phyloP scores from a whole-genome alignment of 352 stramenopile species.

The Pelagophyceae sp. region DNA sequence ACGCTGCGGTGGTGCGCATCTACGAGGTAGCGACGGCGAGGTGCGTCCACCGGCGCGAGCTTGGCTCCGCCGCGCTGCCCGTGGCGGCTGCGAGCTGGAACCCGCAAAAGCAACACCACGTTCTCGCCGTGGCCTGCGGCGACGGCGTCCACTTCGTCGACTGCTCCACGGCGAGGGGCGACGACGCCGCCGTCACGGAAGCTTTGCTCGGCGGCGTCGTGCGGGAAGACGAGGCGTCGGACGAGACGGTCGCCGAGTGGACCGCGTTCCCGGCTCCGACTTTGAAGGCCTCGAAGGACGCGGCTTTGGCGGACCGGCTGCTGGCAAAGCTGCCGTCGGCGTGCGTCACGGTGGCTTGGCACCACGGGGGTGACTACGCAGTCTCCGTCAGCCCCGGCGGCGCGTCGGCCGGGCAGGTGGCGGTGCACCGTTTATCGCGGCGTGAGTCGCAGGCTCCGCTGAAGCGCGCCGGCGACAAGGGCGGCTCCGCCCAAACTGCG shows the following conservation, averaged over 20 bases:
- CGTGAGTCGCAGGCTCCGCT: slow-evolving; percentile 92
- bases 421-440: slow-evolving; percentile 97
- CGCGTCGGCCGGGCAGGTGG: slow-evolving; percentile 65
- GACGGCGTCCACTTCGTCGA: slow-evolving; percentile 68
- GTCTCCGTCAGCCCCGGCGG: slow-evolving; percentile 79
- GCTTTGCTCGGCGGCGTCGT: slow-evolving; percentile 73
- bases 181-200: slow-evolving; percentile 87
- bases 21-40: background rate
- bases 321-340: slow-evolving; percentile 7
- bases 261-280: slow-evolving; percentile 5
- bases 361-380: slow-evolving; percentile 98
- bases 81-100: slow-evolving; percentile 91
- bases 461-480: slow-evolving; percentile 70
- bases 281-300: background rate
- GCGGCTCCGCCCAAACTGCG: slow-evolving; percentile 77
- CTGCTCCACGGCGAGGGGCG: slow-evolving; percentile 79
- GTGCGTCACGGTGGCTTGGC: slow-evolving; percentile 70
- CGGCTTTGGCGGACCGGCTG: too few species aligned
- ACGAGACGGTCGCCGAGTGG: slow-evolving; percentile 52
- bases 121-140: slow-evolving; percentile 79
- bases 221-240: slow-evolving; percentile 29
- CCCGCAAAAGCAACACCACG: slow-evolving; percentile 85
- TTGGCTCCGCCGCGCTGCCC: slow-evolving; percentile 25
- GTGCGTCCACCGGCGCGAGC: background rate
- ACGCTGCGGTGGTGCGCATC: background rate